Percentiles rank a stretch among this genome's conserved stretches.
These are phyloP conservation scores for Cordyceps fumosorosea DNA, from an alignment of 2,329 filamentous ascomycete genomes.

Conservation along the genomic window DNA sequence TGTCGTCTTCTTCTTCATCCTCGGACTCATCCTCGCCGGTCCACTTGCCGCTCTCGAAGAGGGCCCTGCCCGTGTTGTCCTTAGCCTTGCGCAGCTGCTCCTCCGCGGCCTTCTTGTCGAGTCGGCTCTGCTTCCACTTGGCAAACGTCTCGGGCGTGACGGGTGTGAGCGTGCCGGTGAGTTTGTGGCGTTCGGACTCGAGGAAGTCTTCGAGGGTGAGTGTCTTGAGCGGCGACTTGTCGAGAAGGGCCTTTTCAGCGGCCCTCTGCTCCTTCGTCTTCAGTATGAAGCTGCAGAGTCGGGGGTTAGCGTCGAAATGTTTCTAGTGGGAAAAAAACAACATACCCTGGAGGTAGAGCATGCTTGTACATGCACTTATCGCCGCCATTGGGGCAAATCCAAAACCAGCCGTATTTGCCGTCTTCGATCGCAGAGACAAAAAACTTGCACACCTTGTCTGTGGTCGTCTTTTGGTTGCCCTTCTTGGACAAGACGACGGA, in stretches of 20 bases:
- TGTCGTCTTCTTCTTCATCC: slow-evolving; percentile 55
- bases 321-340: slow-evolving; percentile 20
- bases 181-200: slow-evolving; percentile 91
- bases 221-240: slow-evolving; percentile 91
- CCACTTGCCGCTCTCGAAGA: slow-evolving; percentile 98
- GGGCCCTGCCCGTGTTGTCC: slow-evolving; percentile 87
- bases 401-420: slow-evolving; percentile 99
- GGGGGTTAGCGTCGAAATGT: slow-evolving; percentile 21
- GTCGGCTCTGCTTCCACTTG: slow-evolving; percentile 91
- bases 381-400: slow-evolving; percentile 92
- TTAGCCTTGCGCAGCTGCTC: slow-evolving; percentile 84
- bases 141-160: slow-evolving; percentile 90
- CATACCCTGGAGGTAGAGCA: slow-evolving; percentile 86
- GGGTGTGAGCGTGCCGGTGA: slow-evolving; percentile 84
- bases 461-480: slow-evolving; percentile 89
- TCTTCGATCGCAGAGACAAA: slow-evolving; percentile 98
- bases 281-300: slow-evolving; percentile 66
- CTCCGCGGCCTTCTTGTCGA: slow-evolving; percentile 94
- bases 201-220: slow-evolving; percentile 96
- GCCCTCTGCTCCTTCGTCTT: slow-evolving; percentile 97
- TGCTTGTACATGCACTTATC: slow-evolving; percentile 99
- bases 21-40: slow-evolving; percentile 58
- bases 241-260: slow-evolving; percentile 89
- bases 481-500: slow-evolving; percentile 93
- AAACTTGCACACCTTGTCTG: slow-evolving; percentile 98